These are phyloP conservation scores for Microdochium paspali DNA, from an alignment of 2,329 filamentous ascomycete species.

Conservation along the genomic window DNA sequence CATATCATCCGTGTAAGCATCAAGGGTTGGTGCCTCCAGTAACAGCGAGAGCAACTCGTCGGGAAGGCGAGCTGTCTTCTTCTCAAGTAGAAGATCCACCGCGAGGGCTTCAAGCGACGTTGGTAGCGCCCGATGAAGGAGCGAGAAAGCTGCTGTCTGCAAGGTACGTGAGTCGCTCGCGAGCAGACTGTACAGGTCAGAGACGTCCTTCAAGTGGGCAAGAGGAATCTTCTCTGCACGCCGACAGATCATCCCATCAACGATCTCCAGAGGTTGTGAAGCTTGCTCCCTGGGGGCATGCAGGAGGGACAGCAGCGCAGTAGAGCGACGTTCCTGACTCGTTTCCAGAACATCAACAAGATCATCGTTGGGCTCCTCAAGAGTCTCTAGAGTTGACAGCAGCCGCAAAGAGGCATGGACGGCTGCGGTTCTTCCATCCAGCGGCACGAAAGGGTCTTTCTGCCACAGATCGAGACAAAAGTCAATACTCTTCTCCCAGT, in stretches of 20 bases:
- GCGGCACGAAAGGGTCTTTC: slow-evolving; percentile 27
- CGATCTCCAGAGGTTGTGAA: slow-evolving; percentile 62
- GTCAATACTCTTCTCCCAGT: slow-evolving; percentile 64
- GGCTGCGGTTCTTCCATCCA: slow-evolving; percentile 46
- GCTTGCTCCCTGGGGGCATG: slow-evolving; percentile 34
- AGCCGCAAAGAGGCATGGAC: slow-evolving; percentile 67
- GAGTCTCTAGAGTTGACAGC: slow-evolving; percentile 48
- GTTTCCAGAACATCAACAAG: slow-evolving; percentile 64
- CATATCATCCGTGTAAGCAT: slow-evolving; percentile 54
- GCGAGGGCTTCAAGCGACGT: slow-evolving; percentile 72
- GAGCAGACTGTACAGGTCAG: slow-evolving; percentile 65
- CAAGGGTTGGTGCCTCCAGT: slow-evolving; percentile 64
- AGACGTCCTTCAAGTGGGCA: slow-evolving; percentile 51
- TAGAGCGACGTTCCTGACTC: slow-evolving; percentile 43
- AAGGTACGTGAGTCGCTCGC: slow-evolving; percentile 66
- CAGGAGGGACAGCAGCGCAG: slow-evolving; percentile 54
- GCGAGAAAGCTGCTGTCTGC: slow-evolving; percentile 69
- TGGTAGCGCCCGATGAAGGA: slow-evolving; percentile 76
- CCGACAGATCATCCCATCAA: slow-evolving; percentile 65
- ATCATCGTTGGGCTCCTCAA: slow-evolving; percentile 77
- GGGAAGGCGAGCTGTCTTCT: slow-evolving; percentile 62
- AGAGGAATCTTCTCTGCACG: slow-evolving; percentile 56
- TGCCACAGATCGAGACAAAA: slow-evolving; percentile 51
- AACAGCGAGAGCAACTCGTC: slow-evolving; percentile 80
- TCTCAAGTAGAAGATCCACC: slow-evolving; percentile 64